Evolutionary conservation across 257 asterid species (phyloP).

Genomic region (Solanum lycopersicoides): DNA sequence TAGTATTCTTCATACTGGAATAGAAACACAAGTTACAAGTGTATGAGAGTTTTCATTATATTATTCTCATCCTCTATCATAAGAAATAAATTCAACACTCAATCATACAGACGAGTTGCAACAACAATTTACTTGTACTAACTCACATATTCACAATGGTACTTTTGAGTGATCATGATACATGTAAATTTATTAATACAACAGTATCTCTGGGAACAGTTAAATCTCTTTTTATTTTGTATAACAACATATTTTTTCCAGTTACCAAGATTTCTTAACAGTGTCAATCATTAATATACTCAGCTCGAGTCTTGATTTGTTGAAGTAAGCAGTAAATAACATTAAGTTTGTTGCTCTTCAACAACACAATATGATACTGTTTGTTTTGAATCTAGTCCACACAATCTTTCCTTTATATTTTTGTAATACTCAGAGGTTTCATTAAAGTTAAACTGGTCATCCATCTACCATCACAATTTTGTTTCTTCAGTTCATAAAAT

Average conservation of each 20-base stretch:
- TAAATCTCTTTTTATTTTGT: background rate
- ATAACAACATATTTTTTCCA: no score
- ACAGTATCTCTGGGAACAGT: slow-evolving; percentile 5
- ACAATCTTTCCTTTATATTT: background rate
- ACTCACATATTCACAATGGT: no score
- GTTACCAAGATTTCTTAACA: background rate
- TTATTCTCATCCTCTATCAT: no score
- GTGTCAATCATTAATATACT: background rate
- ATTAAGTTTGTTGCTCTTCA: background rate
- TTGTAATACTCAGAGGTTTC: background rate
- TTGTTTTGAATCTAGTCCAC: background rate
- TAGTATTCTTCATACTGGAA: no score
- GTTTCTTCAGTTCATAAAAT: background rate
- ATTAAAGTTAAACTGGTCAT: background rate
- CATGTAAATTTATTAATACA: no score
- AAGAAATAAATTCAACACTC: no score
- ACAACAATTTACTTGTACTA: no score
- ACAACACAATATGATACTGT: background rate
- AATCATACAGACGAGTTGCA: no score
- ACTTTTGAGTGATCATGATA: no score
- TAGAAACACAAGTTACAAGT: no score
- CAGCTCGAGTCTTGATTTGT: background rate
- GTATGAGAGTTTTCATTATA: no score
- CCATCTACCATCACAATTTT: background rate
- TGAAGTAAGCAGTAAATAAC: background rate